Base-by-base conservation (phyloP, 2,329 filamentous ascomycete genomes). In the Hymenoscyphus salicellus region DNA sequence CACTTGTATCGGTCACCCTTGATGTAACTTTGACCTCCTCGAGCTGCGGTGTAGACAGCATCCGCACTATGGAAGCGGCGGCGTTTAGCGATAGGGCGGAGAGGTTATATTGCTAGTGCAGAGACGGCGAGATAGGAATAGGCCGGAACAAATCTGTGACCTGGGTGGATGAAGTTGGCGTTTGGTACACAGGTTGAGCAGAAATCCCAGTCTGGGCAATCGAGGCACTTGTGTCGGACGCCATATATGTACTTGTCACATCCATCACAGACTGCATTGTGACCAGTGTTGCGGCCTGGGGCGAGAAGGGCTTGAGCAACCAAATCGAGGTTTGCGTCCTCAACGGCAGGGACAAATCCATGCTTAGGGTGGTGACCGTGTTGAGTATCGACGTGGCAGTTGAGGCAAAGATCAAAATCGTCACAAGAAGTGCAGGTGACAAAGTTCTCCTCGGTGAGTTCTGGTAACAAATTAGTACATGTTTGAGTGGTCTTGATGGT, bases 141-240 rank as follows among this genome's bases (percentile, higher is more conserved):
- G n/a, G n/a, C n/a, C n/a, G 92, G 87, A 14, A 91, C 91, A 75
- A 99, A 98, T 70, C 93, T 90, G 78, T 99, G 95, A 63, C 85
- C 83, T 20, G 91, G 87, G 76, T 99, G 96, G 59, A 84, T 86
- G 72, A 86, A 83, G 66, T 79, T 78, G 55, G 91, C 89, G 70
- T 83, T 86, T 72, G 83, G 79, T 65, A 92, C 78, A 78, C 96
- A 99, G 8, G 86, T 81, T 28, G 84, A 83, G 82, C 95, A 99
- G 80, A 91, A 98, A 75, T 99, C 95, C 90, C 92, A 99, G 78
- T 99, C 95, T 55, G 96, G 95, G 81, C 95, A 99, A 76, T 92
- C 89, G 69, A 98, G 83, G 77, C 95, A 99, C 84, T 99, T 99
- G 85, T 98, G 90, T 71, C 95, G 94, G 64, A 97, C 84, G 72